Evolutionary conservation across 2,329 filamentous ascomycete genomes (phyloP), one percentile per base, ranked within the genome.

Genomic region (Ceratocystis harringtonii): DNA sequence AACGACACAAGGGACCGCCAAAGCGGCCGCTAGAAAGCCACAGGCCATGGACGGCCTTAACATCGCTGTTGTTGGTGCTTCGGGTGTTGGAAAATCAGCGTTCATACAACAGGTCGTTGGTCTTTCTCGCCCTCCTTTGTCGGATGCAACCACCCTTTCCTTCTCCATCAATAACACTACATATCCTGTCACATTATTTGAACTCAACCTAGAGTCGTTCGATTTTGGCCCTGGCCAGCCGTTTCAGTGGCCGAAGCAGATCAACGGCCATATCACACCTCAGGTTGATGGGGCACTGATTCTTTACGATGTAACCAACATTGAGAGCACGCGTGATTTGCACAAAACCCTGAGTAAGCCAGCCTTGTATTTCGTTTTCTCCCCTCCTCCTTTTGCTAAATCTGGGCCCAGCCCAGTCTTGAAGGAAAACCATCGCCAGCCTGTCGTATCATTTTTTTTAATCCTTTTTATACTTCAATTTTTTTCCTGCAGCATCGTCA

Each of bases 261-360:
- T 86, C 70, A 81, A 87, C 72, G 88, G 89, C 67, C 80, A 85
- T 69, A 82, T 86, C 68, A 80, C 89, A 67, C 89, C 90, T 62
- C 82, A 81, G 50, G 82, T 96, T 71, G 89, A 97, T 71, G 92
- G 89, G 22, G 90, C 89, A 58, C 77, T 96, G 70, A 83, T 92
- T 67, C 78, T 97, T 61, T 96, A 96, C 79, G 90, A 96, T 80
- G 88, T 95, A 57, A 89, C 85, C 74, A 87, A 89, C 73, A 81
- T 84, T 70, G 84, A 86, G 68, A 92, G 86, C 73, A 84, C 95
- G 70, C 80, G 81, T 67, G 84, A 88, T 68, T 79, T 96, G 65
- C 86, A 89, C 50, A 83, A 87, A 70, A 84, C 89, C 68, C 79
- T 95, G 73, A 85, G 92, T 96, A 80, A 83, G 87, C 83, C 67